These are phyloP conservation scores for Lasiosphaeria miniovina DNA, from an alignment of 495 filamentous ascomycete species.

Conservation along the genomic window DNA sequence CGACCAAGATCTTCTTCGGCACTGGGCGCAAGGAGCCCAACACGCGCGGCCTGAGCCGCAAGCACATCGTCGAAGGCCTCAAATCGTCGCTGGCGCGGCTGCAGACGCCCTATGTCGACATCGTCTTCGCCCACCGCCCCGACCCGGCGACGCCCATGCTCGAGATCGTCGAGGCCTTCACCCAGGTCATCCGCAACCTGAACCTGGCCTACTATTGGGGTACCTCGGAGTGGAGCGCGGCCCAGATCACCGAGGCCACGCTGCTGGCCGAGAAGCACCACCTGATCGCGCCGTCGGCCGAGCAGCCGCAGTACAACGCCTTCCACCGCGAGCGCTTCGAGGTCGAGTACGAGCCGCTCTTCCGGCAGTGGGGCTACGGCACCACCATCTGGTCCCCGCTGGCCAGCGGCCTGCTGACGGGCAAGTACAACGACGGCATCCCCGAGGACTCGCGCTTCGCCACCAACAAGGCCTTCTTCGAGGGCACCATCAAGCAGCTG, in stretches of 20 bases:
- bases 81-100: slow-evolving; percentile 65
- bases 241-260: slow-evolving; percentile 76
- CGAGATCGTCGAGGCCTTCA: slow-evolving; percentile 82
- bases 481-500: slow-evolving; percentile 34
- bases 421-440: slow-evolving; percentile 74
- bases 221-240: slow-evolving; percentile 81
- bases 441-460: slow-evolving; percentile 56
- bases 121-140: slow-evolving; percentile 82
- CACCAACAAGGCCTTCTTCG: slow-evolving; percentile 43
- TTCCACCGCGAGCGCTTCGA: slow-evolving; percentile 72
- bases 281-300: slow-evolving; percentile 77
- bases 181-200: slow-evolving; percentile 70
- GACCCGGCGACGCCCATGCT: slow-evolving; percentile 83
- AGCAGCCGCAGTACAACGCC: slow-evolving; percentile 86
- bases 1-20: slow-evolving; percentile 64
- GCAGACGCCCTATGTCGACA: slow-evolving; percentile 71
- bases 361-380: slow-evolving; percentile 61
- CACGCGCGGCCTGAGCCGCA: slow-evolving; percentile 74
- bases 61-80: slow-evolving; percentile 59
- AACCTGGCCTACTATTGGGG: slow-evolving; percentile 85
- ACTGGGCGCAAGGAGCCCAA: slow-evolving; percentile 48
- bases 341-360: slow-evolving; percentile 66
- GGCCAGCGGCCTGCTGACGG: slow-evolving; percentile 66
- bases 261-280: slow-evolving; percentile 67
- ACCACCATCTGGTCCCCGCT: slow-evolving; percentile 71